Evolutionary conservation across 495 filamentous ascomycete species (phyloP).

Genomic region (Annulohypoxylon bovei): DNA sequence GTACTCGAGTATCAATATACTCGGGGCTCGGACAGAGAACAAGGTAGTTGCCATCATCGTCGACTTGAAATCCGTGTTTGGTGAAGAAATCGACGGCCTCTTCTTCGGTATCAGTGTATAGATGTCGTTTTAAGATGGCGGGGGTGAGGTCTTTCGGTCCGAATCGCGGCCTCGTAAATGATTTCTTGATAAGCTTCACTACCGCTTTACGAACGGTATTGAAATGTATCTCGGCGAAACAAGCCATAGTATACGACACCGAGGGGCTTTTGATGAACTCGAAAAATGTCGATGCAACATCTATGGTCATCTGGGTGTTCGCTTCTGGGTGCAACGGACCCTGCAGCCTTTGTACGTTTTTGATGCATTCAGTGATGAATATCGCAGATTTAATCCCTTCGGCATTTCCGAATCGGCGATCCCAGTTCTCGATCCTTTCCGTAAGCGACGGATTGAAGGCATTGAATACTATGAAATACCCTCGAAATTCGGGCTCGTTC

Average conservation of each 20-base stretch:
- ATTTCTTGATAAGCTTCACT: constrained; percentile 71
- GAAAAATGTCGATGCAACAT: constrained; percentile 80
- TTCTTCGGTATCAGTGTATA: constrained; percentile 78
- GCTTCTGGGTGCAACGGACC: constrained; percentile 69
- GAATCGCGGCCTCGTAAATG: constrained; percentile 68
- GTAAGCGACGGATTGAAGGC: constrained; percentile 79
- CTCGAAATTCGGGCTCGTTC: constrained; percentile 90
- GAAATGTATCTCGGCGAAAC: constrained; percentile 92
- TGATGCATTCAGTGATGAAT: constrained; percentile 56
- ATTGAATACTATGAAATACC: constrained; percentile 88
- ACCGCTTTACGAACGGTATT: constrained; percentile 79
- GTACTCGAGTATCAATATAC: constrained; percentile 51
- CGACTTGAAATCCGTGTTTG: constrained; percentile 72
- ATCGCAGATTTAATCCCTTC: constrained; percentile 59
- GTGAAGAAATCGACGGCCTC: constrained; percentile 76
- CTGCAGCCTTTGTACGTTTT: constrained; percentile 69
- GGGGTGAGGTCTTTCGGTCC: constrained; percentile 81
- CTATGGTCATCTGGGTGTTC: constrained; percentile 48
- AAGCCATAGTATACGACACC: constrained; percentile 91
- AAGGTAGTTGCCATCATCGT: constrained; percentile 61
- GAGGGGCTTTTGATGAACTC: constrained; percentile 71
- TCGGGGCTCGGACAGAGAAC: constrained; percentile 44
- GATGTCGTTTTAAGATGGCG: constrained; percentile 67
- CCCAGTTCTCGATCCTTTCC: constrained; percentile 81
- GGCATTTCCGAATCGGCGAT: constrained; percentile 74